Base-by-base conservation (phyloP, 768 basidiomycete genomes). In the Tremella fuciformis region DNA sequence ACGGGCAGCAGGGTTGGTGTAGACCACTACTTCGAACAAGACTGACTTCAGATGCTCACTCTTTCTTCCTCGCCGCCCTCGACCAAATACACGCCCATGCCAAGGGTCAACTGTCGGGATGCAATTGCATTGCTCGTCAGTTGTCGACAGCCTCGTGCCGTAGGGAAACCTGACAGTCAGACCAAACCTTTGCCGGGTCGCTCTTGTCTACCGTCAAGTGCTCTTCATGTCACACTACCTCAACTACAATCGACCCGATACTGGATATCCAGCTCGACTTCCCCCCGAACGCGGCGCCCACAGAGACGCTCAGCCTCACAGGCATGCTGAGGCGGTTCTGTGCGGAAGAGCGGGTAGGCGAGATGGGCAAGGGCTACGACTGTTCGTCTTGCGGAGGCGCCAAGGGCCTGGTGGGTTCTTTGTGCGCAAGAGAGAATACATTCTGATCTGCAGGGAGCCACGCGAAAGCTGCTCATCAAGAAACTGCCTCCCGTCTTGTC, bases 1-100 rank as follows among this genome's bases (percentile, higher is more conserved):
- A 97, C 70, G 85, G 89, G 0, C 94, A 98, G 74, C 94, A 94
- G 70, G 93, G 97, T 80, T 87, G 90, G 75, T 88, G 22, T 19
- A 3, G 6, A 26, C 13, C 8, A 16, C 22, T 8, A 40, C 19
- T 13, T 22, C 46, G 4, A 56, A 51, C n/a, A 25, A 29, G 22
- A 19, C 24, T 46, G 39, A 22, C 49, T 22, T 11, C 21, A 76
- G 76, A 77, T 51, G 74, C 76, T 3, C 76, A 77, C 51, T 74
- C 76, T 2, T 78, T 78, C 62, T 77, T 78, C 59, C 65, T 76
- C 38, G 70, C 73, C 18, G 83, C 86, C 0, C 80, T 97, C 22
- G 92, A 93, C 69, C 88, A 91, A 64, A 88, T 96, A 11, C 93
- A 98, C 73, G 80, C 81, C 18, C 88, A 84, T 38, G 87, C 86